Evolutionary conservation across 179 eudicot genomes (phyloP), one percentile per base, ranked within the genome.

Genomic region (Heliamphora ciliata): DNA sequence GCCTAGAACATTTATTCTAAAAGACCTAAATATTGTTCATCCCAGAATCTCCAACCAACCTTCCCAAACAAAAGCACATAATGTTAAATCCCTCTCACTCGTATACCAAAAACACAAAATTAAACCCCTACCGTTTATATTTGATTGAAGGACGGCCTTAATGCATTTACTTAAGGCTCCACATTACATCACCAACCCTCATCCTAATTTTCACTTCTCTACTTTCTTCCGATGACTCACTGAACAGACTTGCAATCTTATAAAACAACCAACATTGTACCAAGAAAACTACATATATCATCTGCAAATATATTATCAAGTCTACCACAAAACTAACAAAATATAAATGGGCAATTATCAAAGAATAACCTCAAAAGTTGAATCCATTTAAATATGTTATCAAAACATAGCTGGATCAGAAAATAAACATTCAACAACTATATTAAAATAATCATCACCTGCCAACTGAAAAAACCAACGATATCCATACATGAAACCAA

Each of bases 381-480:
- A 1, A 18, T 55, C 69, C 17, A 61, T 40, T 55, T 56, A 55
- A 74, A 40, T 59, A 58, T 31, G 52, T 31, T 75, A 75, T 56
- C 40, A 15, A 40, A 47, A 76, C 11, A 44, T 58, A 60, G 54
- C 17, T 9, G 9, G 1, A 10, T 69, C 56, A 46, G 15, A 77
- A 60, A 48, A 18, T 17, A 77, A 61, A 48, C 14, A 0, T 17
- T 63, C 70, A 15, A 78, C 46, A 59, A 1, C 13, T 44, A 1
- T 44, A 77, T 64, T 77, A 40, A 61, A 58, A 78, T 9, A 47
- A 46, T 47, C 68, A 78, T 48, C 71, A 64, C 80, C 52, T n/a
- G 55, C 66, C 7, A 63, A 63, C 8, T n/a, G 58, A 61, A 10
- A 64, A 78, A 59, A 13, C 46, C 44, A 40, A 40, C 13, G 51